Base-by-base conservation (phyloP, 1,139 yeast genomes). In the Protomyces inundatus region DNA sequence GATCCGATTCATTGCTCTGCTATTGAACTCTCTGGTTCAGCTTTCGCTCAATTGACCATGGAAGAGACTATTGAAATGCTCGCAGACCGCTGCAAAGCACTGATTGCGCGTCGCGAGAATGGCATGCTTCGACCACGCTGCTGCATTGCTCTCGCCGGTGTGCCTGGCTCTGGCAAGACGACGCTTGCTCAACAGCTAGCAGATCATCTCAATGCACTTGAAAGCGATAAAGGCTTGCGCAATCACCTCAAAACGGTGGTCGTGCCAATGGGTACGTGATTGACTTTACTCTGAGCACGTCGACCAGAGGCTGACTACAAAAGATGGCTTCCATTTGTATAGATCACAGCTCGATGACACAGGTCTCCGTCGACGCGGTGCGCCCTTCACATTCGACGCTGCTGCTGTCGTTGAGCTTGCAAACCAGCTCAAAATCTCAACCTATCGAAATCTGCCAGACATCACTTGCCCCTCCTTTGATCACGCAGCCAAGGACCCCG, bases 291-390 rank as follows among this genome's bases (percentile, higher is more conserved):
- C 32, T 14, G 4, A 14, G 23, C 23, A 23, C 23, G 23, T 23
- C 23, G 23, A 36, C 1, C 30, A 6, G 23, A 42, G 10, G 14
- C 48, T 40, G 7, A 23, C 85, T 1, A 84, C 86, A 9, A 84
- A 83, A 86, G 97, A 91, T 75, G 98, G 98, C 9, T 91, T 82
- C 72, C 98, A 91, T 73, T 77, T 84, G 39, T 84, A 90, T 9
- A 76, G 93, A 51, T 68, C 73, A 0, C 81, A 82, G 61, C 76
- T 91, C 39, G 78, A 76, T 34, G 68, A 74, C 55, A 78, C 76
- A 48, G 93, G 96, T 0, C 76, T 84, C 46, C 73, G 76, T 48
- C 77, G 90, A 68, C 80, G 97, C 61, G 97, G 97, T 0, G 87
- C 96, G 0, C 95, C 96, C 0, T 83, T 81, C 70, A 90, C 97